A percentile compares a stretch with the other conserved stretches of the same genome.
Evolutionary conservation across 352 stramenopile genomes (phyloP).

Genomic region (Phytophthora niederhauseri): DNA sequence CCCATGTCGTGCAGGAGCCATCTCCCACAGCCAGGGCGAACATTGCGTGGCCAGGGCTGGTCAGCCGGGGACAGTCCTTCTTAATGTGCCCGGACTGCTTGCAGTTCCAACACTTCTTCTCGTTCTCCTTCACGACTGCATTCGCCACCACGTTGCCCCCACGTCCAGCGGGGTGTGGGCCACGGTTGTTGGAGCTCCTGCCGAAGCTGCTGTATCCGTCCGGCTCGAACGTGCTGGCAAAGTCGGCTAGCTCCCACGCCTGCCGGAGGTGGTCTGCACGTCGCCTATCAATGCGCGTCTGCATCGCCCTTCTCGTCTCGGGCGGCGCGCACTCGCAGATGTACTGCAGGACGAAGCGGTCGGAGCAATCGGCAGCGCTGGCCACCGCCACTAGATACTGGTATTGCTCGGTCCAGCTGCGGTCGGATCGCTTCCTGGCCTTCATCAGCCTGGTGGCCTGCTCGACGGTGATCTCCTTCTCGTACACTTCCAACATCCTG

Average conservation of each 20-base stretch:
- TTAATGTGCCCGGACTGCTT: not conserved
- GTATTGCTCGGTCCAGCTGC: not conserved
- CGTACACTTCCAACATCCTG: not conserved
- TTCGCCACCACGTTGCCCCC: not conserved
- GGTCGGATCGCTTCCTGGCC: not conserved
- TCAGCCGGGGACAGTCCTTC: not conserved
- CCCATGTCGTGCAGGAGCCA: not conserved
- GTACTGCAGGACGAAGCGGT: not conserved
- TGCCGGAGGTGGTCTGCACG: not conserved
- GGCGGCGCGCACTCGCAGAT: not conserved
- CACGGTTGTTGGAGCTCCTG: too few relatives aligned
- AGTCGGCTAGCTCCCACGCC: not conserved
- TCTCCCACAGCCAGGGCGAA: not conserved
- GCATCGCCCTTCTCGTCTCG: not conserved
- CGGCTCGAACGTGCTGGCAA: not conserved
- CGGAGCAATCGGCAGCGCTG: not conserved
- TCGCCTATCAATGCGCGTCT: not conserved
- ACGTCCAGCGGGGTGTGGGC: not conserved
- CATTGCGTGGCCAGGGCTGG: not conserved
- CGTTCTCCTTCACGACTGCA: not conserved
- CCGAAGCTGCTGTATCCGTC: not conserved
- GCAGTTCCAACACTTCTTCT: not conserved
- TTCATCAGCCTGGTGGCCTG: not conserved
- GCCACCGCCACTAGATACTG: not conserved
- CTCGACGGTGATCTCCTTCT: not conserved